Base-by-base conservation (phyloP, 2,329 filamentous ascomycete genomes). In the Diaporthe citrichinensis region DNA sequence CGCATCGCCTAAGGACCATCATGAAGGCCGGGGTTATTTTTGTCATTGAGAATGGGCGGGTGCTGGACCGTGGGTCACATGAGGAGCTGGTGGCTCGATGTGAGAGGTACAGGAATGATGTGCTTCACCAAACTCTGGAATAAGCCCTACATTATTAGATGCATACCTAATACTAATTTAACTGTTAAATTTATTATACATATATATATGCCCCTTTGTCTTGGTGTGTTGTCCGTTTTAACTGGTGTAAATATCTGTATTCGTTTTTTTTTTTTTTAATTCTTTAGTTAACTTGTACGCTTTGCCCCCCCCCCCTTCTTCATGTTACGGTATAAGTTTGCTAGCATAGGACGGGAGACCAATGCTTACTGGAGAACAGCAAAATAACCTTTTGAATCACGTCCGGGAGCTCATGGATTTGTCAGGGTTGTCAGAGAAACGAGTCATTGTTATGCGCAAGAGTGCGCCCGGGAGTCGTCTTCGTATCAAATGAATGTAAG, bases 1-100 rank as follows among this genome's bases (percentile, higher is more conserved):
- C 84, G 15, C 84, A 86, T 76, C 82, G 85, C 3, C 76, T 86
- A 31, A 81, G 80, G 14, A 86, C 85, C 0, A 81, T 86, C 39
- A 79, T 80, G 39, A 78, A 82, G 49, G 83, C 83, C 3, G 81
- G 84, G 76, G 76, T 83, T n/a, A 90, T 92, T 57, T 83, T 92
- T 3, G 87, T 92, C n/a, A 81, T 92, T 4, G 90, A 92, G 76
- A 90, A 92, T 81, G 90, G 8, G 80, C 81, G 36, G 79, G 83
- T 12, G 82, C 86, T 49, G 87, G 89, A 5, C 87, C 89, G 77
- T 79, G 84, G 59, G 86, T 87, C 1, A 82, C 89, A 73, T 23
- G 69, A 73, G 34, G 85, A 86, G 75, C 82, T 84, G 15, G 82
- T 91, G 0, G 88, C 15, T 9, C 39, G 53, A n/a, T 71, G 73